Base-by-base conservation (phyloP, 2,329 filamentous ascomycete species). In the Xylariales sp. region DNA sequence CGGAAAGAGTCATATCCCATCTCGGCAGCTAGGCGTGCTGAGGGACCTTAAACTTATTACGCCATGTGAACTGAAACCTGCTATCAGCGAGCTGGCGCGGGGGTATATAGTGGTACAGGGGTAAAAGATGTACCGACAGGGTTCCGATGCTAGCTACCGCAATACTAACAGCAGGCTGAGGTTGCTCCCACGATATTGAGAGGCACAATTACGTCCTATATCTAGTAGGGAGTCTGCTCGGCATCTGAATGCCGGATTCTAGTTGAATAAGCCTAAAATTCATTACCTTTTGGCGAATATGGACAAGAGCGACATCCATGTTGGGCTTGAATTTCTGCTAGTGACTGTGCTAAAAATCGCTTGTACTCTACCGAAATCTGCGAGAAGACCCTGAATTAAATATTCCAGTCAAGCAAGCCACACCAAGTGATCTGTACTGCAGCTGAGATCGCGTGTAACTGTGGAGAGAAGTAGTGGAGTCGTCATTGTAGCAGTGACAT, bases 351-450 rank as follows among this genome's bases (percentile, higher is more conserved):
- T 52, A n/a, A n/a, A 14, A 45, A 30, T 32, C 43, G 14, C 23
- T 30, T 32, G 23, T 7, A 18, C 39, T 45, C 28, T 61, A 52
- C 28, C 41, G 41, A 59, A 60, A 54, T 53, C 70, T 69, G 68
- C 60, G 64, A 68, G 67, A 66, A 68, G 67, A 69, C 68, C 65
- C 66, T 72, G 55, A 64, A 69, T 62, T 54, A 10, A 53, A 46
- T 18, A 52, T 60, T 65, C 45, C 23, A 60, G 41, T 57, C 34
- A 65, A 43, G 57, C 49, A 48, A 50, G 55, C 23, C 34, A 28
- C 18, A 18, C 36, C 41, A 16, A 36, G 50, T 23, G 10, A 41
- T 36, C 58, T 53, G 12, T 36, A 49, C 52, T 45, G 59, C 56
- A 43, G 34, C 43, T 39, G 28, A 64, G 65, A 67, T 64, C 54